Conservation (phyloP, 441 rosid species). For the Melastoma candidum region DNA sequence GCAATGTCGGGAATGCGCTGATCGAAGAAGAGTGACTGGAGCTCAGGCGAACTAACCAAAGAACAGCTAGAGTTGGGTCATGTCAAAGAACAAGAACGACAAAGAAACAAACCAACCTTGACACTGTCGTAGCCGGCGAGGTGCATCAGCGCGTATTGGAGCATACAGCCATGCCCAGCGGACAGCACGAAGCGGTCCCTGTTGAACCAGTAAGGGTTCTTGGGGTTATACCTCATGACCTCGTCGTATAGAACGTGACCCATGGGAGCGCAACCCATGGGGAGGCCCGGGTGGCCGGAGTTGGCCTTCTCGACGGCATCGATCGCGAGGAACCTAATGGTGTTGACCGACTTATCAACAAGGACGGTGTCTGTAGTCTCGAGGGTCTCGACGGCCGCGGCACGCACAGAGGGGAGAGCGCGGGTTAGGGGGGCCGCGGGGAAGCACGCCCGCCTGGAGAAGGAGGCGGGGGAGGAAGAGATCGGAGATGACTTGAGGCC, state of each 20-base stretch:
- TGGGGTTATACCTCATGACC: constrained; percentile 21
- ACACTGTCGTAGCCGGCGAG: constrained; percentile 26
- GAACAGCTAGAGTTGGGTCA: too few relatives aligned
- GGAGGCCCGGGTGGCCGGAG: constrained; percentile 29
- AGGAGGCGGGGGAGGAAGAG: too few relatives aligned
- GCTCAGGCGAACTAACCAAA: too few relatives aligned
- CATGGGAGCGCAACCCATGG: constrained; percentile 25
- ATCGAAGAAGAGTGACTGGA: too few relatives aligned
- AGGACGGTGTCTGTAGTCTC: too few relatives aligned
- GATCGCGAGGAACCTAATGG: constrained; percentile 24
- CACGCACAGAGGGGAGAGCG: too few relatives aligned
- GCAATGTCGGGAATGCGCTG: too few relatives aligned
- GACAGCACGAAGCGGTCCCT: constrained; percentile 30
- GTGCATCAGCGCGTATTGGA: constrained; percentile 27
- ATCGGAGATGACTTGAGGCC: too few relatives aligned
- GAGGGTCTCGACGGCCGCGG: too few relatives aligned
- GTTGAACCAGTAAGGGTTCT: neutral
- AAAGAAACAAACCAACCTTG: constrained; percentile 8
- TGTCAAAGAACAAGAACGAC: too few relatives aligned
- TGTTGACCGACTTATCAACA: constrained; percentile 27
- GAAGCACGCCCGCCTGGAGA: too few relatives aligned
- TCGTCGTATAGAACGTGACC: constrained; percentile 19
- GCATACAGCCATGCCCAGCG: constrained; percentile 31
- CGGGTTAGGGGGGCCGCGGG: too few relatives aligned
- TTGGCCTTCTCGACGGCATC: constrained; percentile 26